phyloP scores from a whole-genome alignment of 2,329 filamentous ascomycete genomes.

The Bipolaris victoriae region DNA sequence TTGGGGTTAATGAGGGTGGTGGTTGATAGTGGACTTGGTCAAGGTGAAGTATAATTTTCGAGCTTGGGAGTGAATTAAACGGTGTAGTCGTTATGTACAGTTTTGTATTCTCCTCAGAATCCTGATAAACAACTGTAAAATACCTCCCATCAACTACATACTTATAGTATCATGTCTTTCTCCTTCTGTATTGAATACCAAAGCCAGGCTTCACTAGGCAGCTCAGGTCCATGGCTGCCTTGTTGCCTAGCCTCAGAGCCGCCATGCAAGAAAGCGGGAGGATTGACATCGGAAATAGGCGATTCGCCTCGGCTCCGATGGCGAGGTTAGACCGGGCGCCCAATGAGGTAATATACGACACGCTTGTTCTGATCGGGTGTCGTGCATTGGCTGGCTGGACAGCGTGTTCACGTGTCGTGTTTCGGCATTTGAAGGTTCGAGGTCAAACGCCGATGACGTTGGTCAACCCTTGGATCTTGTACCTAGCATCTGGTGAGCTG shows the following conservation, averaged over 20 bases:
- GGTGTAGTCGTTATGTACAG: background rate
- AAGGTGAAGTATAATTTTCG: too few species aligned
- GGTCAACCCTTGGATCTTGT: background rate
- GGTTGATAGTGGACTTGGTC: too few species aligned
- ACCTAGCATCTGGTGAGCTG: background rate
- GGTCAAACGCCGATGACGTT: slow-evolving; percentile 12
- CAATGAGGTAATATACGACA: background rate
- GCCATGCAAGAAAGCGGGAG: background rate
- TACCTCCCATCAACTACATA: background rate
- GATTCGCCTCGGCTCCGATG: background rate
- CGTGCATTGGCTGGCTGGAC: background rate
- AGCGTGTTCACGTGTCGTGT: slow-evolving; percentile 13
- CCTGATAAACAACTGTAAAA: background rate
- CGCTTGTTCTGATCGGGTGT: background rate
- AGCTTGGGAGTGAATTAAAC: background rate
- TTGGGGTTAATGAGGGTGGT: background rate
- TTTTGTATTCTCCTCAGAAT: background rate
- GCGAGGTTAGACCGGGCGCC: background rate
- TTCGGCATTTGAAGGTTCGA: slow-evolving; percentile 19
- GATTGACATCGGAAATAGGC: background rate
- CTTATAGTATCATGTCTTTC: background rate
- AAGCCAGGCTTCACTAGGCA: slow-evolving; percentile 4
- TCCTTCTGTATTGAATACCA: background rate
- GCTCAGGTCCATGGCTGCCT: slow-evolving; percentile 5
- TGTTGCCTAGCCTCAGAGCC: slow-evolving; percentile 5